Evolutionary conservation across 371 early-diverging fungal species (phyloP), one percentile per base, ranked within the genome.

Genomic region (Rhizopus delemar): DNA sequence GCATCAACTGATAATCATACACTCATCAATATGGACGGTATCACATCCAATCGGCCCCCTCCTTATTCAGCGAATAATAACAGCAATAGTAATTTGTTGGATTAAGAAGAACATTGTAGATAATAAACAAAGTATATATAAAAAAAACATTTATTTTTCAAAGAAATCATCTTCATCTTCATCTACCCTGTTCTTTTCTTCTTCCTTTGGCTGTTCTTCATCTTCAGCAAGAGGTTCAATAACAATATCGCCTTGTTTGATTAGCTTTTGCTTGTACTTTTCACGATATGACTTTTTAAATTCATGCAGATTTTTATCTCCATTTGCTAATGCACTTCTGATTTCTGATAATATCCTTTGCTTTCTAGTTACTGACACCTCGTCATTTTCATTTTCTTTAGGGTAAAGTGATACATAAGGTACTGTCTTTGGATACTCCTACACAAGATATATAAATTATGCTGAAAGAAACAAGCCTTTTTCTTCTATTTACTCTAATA

Each of bases 401-500:
- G 67, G 60, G 39, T 61, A 73, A 15, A 78, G 56, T 8, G 78
- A 73, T 11, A 71, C 66, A 51, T 78, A 78, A n/a, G 63, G 60
- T n/a, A 68, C 13, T 4, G 69, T 66, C 12, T 61, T 64, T 7
- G 78, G 78, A 43, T 54, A 75, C 61, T 75, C 54, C 69, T 65
- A 70, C 15, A 43, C 22, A 4, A 53, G 46, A 16, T 34, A 8
- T 48, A 22, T 9, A 33, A 13, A 5, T 13, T 29, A 28, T 50
- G 39, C 22, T 46, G 28, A 11, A 33, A 22, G 52, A 32, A 9
- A 28, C n/a, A 35, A 11, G 15, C 32, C 60, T 15, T 43, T 43
- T 13, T 43, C n/a, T 43, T n/a, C 13, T 43, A 13, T 43, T 62
- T 64, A 70, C 68, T 9, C 22, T 38, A 22, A 62, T 63, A 53